phyloP scores from a whole-genome alignment of 2,329 filamentous ascomycete species.

The Thermomyces lanuginosus region DNA sequence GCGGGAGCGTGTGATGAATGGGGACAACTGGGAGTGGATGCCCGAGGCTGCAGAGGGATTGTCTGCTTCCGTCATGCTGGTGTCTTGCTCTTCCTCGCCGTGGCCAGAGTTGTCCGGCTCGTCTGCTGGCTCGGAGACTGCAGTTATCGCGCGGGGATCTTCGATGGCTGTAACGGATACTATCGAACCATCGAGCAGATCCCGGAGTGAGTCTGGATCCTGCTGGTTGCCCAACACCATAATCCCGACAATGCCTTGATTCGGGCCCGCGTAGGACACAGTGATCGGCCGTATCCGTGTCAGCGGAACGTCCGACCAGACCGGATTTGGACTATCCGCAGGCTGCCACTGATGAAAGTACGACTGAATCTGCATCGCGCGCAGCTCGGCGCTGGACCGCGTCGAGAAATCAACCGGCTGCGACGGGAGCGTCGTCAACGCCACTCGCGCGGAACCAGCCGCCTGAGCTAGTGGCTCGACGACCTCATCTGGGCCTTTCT shows the following conservation, averaged over 20 bases:
- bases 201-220: constrained; percentile 30
- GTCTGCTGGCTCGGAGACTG: constrained; percentile 4
- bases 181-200: constrained; percentile 37
- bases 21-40: constrained; percentile 7
- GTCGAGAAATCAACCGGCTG: constrained; percentile 28
- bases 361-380: constrained; percentile 44
- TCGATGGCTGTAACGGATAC: constrained; percentile 38
- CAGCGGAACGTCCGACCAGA: constrained; percentile 34
- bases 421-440: constrained; percentile 32
- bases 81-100: constrained; percentile 5
- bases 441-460: constrained; percentile 19
- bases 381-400: constrained; percentile 35
- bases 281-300: constrained; percentile 31
- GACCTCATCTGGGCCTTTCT: constrained; percentile 30
- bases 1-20: constrained; percentile 27
- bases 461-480: constrained; percentile 26
- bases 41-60: too few species aligned
- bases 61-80: constrained; percentile 5
- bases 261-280: constrained; percentile 32
- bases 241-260: constrained; percentile 33
- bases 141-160: constrained; percentile 18
- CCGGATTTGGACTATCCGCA: constrained; percentile 12
- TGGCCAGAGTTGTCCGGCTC: constrained; percentile 4
- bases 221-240: constrained; percentile 36
- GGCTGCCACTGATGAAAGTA: constrained; percentile 38